These are phyloP conservation scores for Penicillium rolfsii DNA, from an alignment of 2,329 filamentous ascomycete species.

Conservation along the genomic window DNA sequence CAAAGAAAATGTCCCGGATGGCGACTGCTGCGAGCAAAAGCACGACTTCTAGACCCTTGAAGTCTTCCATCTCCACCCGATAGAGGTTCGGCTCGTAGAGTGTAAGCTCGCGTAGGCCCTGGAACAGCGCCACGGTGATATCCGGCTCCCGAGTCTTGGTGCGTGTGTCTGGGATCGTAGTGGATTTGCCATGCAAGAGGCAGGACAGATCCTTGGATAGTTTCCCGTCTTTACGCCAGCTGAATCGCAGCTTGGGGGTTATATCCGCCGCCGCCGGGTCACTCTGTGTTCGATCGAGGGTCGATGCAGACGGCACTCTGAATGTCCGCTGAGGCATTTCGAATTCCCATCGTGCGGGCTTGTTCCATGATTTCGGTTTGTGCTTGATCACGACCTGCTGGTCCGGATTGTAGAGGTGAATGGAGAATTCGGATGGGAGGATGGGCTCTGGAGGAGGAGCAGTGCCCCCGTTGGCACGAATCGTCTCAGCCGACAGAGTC, in stretches of 20 bases:
- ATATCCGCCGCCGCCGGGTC: slow-evolving; percentile 59
- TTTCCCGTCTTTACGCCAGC: slow-evolving; percentile 86
- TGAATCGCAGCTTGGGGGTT: slow-evolving; percentile 78
- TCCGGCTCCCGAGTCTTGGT: slow-evolving; percentile 87
- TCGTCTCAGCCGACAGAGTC: slow-evolving; percentile 76
- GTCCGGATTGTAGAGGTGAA: slow-evolving; percentile 93
- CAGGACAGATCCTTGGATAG: slow-evolving; percentile 87
- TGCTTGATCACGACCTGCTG: slow-evolving; percentile 71
- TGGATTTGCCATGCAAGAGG: slow-evolving; percentile 77
- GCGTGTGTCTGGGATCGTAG: slow-evolving; percentile 63
- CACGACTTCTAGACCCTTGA: slow-evolving; percentile 87
- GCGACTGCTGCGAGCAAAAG: slow-evolving; percentile 64
- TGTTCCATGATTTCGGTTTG: slow-evolving; percentile 77
- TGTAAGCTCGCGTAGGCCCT: slow-evolving; percentile 74
- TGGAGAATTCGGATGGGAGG: slow-evolving; percentile 75
- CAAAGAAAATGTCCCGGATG: slow-evolving; percentile 65
- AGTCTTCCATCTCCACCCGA: slow-evolving; percentile 88
- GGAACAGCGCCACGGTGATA: slow-evolving; percentile 90
- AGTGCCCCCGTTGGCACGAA: slow-evolving; percentile 69
- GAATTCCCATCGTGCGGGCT: slow-evolving; percentile 83
- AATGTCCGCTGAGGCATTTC: slow-evolving; percentile 88
- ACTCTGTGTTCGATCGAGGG: slow-evolving; percentile 72
- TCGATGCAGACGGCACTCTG: slow-evolving; percentile 74
- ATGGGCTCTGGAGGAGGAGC: slow-evolving; percentile 70
- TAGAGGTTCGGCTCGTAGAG: slow-evolving; percentile 93